phyloP scores from a whole-genome alignment of 805 yeast genomes.

The Cyberlindnera xylosilytica region DNA sequence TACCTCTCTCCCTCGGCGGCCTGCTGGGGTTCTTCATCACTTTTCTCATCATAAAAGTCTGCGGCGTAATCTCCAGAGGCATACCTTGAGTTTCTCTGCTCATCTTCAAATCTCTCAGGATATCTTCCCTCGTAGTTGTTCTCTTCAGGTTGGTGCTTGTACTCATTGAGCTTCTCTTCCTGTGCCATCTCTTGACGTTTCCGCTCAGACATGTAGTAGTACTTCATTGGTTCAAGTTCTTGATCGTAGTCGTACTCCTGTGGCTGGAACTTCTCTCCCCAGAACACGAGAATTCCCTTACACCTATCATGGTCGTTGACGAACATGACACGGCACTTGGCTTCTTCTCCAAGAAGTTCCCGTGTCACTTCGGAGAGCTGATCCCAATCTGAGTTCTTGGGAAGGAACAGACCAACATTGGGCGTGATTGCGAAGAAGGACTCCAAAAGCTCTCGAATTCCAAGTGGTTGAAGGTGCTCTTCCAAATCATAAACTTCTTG shows the following conservation, averaged over 20 bases:
- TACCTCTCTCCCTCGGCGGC: not conserved
- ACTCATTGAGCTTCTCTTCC: not conserved
- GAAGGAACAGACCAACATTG: slow-evolving; percentile 60
- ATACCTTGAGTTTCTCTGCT: slow-evolving; percentile 2
- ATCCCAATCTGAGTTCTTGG: slow-evolving; percentile 52
- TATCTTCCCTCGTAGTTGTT: slow-evolving; percentile 2
- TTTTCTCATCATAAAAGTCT: slow-evolving; percentile 9
- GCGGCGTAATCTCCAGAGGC: slow-evolving; percentile 6
- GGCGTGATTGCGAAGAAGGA: slow-evolving; percentile 39
- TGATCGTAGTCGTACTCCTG: slow-evolving; percentile 15
- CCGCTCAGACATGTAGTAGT: slow-evolving; percentile 13
- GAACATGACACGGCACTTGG: slow-evolving; percentile 44
- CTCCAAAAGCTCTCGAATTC: slow-evolving; percentile 41
- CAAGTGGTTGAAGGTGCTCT: slow-evolving; percentile 43
- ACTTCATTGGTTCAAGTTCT: slow-evolving; percentile 10
- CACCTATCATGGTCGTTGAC: slow-evolving; percentile 38
- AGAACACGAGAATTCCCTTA: slow-evolving; percentile 56
- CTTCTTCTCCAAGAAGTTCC: slow-evolving; percentile 41
- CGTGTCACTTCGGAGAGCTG: slow-evolving; percentile 49
- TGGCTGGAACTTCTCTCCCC: slow-evolving; percentile 49
- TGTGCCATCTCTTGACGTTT: not conserved
- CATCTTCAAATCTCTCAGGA: slow-evolving; percentile 5
- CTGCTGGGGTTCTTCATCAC: not conserved
- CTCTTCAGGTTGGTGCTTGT: not conserved
- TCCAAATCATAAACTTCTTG: slow-evolving; percentile 43